phyloP scores from a whole-genome alignment of 768 basidiomycete genomes.

The Solioccasus polychromus region DNA sequence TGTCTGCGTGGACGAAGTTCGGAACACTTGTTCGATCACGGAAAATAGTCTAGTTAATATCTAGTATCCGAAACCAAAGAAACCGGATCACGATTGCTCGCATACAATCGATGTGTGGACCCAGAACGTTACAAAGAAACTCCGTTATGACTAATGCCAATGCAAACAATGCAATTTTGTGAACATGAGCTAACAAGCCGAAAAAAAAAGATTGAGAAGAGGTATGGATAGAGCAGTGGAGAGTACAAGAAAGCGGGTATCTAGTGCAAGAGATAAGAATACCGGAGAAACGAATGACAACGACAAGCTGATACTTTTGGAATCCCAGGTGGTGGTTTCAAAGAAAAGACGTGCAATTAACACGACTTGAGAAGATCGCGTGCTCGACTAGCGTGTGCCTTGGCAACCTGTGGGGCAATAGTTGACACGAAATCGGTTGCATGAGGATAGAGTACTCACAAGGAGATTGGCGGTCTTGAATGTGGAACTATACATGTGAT shows the following conservation, averaged over 20 bases:
- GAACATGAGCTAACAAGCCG: not conserved
- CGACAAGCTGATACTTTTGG: conserved; percentile 1
- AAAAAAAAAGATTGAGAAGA: not conserved
- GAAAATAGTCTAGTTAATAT: too few relatives aligned
- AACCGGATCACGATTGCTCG: too few relatives aligned
- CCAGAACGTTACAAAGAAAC: conserved; percentile 14
- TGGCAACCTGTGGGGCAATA: conserved; percentile 44
- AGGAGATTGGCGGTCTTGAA: conserved; percentile 79
- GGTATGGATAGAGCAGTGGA: not conserved
- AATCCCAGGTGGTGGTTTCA: not conserved
- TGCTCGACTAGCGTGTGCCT: conserved; percentile 54
- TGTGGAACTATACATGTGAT: conserved; percentile 85
- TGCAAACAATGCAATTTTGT: conserved; percentile 1
- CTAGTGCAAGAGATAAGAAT: conserved; percentile 12
- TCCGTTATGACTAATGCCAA: conserved; percentile 3
- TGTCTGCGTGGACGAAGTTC: too few relatives aligned
- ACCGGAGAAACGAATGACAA: not conserved
- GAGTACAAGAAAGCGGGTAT: conserved; percentile 16
- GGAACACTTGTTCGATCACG: too few relatives aligned
- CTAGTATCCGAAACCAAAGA: too few relatives aligned
- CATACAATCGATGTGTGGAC: too few relatives aligned
- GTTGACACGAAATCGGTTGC: conserved; percentile 1
- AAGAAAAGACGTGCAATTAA: conserved; percentile 28
- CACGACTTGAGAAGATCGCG: conserved; percentile 57
- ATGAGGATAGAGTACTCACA: conserved; percentile 37